Evolutionary conservation across 2,329 filamentous ascomycete species (phyloP).

Genomic region (Fusarium incarnatum): DNA sequence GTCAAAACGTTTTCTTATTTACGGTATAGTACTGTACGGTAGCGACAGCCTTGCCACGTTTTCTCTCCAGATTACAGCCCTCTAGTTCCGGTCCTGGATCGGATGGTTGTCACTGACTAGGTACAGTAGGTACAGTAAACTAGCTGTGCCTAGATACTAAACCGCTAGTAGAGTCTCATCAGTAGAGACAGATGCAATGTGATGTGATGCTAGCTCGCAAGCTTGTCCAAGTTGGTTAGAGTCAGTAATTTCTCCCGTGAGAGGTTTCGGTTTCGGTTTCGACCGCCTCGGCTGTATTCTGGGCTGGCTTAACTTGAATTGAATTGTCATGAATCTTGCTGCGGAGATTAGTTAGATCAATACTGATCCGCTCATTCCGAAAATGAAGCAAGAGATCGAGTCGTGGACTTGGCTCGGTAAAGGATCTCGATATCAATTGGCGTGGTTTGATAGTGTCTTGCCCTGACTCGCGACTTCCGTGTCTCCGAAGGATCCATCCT

Average conservation of each 20-base stretch:
- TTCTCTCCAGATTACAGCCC: neutral
- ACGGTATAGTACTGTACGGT: neutral
- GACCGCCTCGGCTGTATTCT: constrained; percentile 1
- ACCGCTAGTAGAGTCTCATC: neutral
- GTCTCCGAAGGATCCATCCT: constrained; percentile 14
- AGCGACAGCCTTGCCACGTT: constrained; percentile 3
- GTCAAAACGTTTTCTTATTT: constrained; percentile 2
- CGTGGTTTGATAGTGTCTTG: neutral
- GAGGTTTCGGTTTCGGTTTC: neutral
- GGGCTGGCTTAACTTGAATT: neutral
- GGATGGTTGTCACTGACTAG: neutral
- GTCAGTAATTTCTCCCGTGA: neutral
- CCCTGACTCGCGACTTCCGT: constrained; percentile 23
- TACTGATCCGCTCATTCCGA: constrained; percentile 10
- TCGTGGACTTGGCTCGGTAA: constrained; percentile 11
- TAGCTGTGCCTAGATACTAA: neutral
- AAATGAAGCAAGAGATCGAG: constrained; percentile 19
- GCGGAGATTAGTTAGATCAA: constrained; percentile 13
- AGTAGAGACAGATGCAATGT: neutral
- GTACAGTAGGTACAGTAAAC: neutral
- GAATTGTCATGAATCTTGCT: neutral
- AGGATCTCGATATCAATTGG: constrained; percentile 8
- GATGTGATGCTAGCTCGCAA: constrained; percentile 3
- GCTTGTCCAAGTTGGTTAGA: constrained; percentile 11
- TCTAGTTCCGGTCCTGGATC: neutral